phyloP scores from a whole-genome alignment of 1,139 yeast species.

The Zygoascus meyerae region DNA sequence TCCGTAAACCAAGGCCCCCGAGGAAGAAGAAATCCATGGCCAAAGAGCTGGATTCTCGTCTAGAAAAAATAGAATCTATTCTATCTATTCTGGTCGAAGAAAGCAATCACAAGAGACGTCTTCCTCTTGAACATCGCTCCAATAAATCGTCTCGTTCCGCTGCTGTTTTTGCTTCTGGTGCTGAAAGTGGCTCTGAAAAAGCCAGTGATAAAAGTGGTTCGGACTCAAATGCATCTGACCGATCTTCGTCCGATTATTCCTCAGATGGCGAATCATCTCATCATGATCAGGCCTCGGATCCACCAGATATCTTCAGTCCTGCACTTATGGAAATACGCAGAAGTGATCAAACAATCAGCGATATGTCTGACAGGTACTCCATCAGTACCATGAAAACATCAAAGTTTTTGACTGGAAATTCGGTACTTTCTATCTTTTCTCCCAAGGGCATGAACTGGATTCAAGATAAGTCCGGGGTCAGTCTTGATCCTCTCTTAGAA shows the following conservation, averaged over 20 bases:
- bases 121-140: not conserved
- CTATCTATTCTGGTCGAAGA: conserved; percentile 16
- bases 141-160: too few relatives aligned
- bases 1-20: conserved; percentile 25
- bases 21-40: conserved; percentile 18
- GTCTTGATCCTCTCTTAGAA: conserved; percentile 23
- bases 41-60: conserved; percentile 27
- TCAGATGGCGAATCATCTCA: conserved; percentile 8
- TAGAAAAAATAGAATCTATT: conserved; percentile 31
- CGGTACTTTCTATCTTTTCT: conserved; percentile 38
- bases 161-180: too few relatives aligned
- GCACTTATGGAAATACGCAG: conserved; percentile 14
- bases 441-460: conserved; percentile 40
- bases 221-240: not conserved
- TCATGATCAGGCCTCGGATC: conserved; percentile 9
- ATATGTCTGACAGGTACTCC: conserved; percentile 17
- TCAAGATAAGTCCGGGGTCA: conserved; percentile 29
- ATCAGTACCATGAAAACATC: conserved; percentile 19
- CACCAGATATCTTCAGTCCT: conserved; percentile 17
- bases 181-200: too few relatives aligned
- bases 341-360: conserved; percentile 1
- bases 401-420: conserved; percentile 19
- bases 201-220: too few relatives aligned
- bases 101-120: not conserved
- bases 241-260: too few relatives aligned